Evolutionary conservation across 768 basidiomycete species (phyloP).

Genomic region (Xerocomus brunneocitrinus): DNA sequence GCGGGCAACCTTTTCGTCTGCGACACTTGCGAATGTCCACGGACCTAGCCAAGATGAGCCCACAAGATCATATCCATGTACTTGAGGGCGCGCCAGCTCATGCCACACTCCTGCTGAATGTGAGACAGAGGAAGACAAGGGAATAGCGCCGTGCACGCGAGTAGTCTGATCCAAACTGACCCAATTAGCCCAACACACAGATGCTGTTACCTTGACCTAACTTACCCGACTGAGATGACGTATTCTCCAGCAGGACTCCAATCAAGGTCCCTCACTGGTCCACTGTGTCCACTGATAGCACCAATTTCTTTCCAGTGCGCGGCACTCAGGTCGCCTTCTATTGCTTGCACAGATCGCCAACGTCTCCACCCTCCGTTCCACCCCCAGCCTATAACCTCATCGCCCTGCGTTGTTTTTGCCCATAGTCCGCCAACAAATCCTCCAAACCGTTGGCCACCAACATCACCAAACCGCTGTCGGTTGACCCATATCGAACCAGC

Average conservation of each 20-base stretch:
- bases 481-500: slow-evolving; percentile 79
- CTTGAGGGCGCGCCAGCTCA: slow-evolving; percentile 88
- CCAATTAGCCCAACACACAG: background rate
- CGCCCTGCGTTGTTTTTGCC: slow-evolving; percentile 45
- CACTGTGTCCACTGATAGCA: slow-evolving; percentile 85
- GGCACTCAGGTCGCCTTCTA: slow-evolving; percentile 17
- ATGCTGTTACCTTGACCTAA: background rate
- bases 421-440: slow-evolving; percentile 93
- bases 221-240: slow-evolving; percentile 79
- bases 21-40: slow-evolving; percentile 81
- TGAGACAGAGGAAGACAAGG: slow-evolving; percentile 5
- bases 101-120: slow-evolving; percentile 52
- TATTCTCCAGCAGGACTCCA: slow-evolving; percentile 91
- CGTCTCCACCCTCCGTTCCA: slow-evolving; percentile 95
- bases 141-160: slow-evolving; percentile 71
- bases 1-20: slow-evolving; percentile 93
- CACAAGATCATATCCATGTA: slow-evolving; percentile 93
- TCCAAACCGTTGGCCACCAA: slow-evolving; percentile 85
- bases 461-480: slow-evolving; percentile 86
- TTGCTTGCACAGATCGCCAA: slow-evolving; percentile 51
- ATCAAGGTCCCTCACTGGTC: slow-evolving; percentile 69
- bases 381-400: slow-evolving; percentile 76
- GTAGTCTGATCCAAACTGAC: slow-evolving; percentile 86
- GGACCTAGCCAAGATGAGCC: slow-evolving; percentile 72
- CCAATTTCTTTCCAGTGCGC: slow-evolving; percentile 70